Percentiles rank a stretch among this genome's conserved stretches.
Conservation (phyloP, 768 basidiomycete species). For the Leccinum arenicola region DNA sequence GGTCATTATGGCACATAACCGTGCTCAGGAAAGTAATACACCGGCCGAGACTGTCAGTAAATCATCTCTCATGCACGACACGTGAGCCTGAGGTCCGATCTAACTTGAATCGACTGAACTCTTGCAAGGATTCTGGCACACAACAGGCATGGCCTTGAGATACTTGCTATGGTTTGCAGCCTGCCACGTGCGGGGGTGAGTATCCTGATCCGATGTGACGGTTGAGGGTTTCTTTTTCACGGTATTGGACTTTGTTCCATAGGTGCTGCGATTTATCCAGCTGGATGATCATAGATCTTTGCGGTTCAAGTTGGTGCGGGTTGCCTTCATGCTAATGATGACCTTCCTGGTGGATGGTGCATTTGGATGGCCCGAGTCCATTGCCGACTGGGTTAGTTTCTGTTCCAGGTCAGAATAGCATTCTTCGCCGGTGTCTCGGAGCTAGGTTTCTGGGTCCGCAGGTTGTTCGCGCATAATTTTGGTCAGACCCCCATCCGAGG, state of each 20-base stretch:
- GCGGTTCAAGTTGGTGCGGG: slow-evolving; percentile 32
- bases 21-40: slow-evolving; percentile 28
- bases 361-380: slow-evolving; percentile 31
- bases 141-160: slow-evolving; percentile 42
- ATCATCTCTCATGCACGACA: not conserved
- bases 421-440: not conserved
- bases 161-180: slow-evolving; percentile 49
- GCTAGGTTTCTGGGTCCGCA: not conserved
- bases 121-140: slow-evolving; percentile 23
- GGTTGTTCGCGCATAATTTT: not conserved
- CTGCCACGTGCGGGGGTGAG: slow-evolving; percentile 60
- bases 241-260: slow-evolving; percentile 29
- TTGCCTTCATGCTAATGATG: slow-evolving; percentile 25
- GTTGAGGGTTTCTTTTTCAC: not conserved
- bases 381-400: not conserved
- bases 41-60: slow-evolving; percentile 36
- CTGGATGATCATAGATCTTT: not conserved
- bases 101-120: slow-evolving; percentile 12
- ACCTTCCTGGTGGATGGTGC: slow-evolving; percentile 42
- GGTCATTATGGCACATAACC: slow-evolving; percentile 41
- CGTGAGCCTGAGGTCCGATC: not conserved
- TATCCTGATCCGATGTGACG: slow-evolving; percentile 2
- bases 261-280: slow-evolving; percentile 15
- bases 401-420: too few relatives aligned
- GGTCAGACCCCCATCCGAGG: not conserved